Conservation (phyloP, 257 asterid genomes). For the Eucommia ulmoides region DNA sequence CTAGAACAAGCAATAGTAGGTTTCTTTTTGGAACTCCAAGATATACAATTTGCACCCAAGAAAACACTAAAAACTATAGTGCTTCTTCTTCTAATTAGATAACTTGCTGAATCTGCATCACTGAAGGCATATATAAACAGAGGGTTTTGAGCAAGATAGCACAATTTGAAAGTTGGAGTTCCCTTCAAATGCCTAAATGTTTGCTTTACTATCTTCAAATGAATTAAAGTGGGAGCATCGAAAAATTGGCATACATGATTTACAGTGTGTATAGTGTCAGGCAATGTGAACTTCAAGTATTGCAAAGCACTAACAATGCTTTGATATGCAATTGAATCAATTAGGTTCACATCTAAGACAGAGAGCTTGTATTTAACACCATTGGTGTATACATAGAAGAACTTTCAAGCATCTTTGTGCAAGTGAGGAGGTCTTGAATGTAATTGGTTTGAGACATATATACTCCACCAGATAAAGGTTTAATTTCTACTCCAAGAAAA, state of each 20-base stretch:
- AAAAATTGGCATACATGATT: neutral
- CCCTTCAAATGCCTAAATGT: neutral
- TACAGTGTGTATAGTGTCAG: neutral
- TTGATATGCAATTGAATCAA: neutral
- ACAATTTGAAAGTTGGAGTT: neutral
- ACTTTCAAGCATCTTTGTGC: neutral
- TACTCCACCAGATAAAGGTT: neutral
- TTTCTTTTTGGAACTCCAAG: neutral
- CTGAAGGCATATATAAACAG: neutral
- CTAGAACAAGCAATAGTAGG: neutral
- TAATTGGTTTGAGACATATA: neutral
- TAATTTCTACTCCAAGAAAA: neutral
- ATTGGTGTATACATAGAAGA: neutral
- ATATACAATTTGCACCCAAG: neutral
- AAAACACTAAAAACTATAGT: neutral
- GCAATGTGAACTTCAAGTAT: neutral
- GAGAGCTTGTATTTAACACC: neutral
- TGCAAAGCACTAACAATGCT: neutral
- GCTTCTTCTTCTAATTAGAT: neutral
- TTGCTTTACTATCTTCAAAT: neutral
- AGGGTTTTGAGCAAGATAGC: neutral
- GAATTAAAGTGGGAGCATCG: neutral
- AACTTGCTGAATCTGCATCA: neutral
- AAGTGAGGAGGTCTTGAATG: neutral
- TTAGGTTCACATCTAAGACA: neutral